phyloP scores from a whole-genome alignment of 2,329 filamentous ascomycete genomes.

The Pestalotiopsis sp. region DNA sequence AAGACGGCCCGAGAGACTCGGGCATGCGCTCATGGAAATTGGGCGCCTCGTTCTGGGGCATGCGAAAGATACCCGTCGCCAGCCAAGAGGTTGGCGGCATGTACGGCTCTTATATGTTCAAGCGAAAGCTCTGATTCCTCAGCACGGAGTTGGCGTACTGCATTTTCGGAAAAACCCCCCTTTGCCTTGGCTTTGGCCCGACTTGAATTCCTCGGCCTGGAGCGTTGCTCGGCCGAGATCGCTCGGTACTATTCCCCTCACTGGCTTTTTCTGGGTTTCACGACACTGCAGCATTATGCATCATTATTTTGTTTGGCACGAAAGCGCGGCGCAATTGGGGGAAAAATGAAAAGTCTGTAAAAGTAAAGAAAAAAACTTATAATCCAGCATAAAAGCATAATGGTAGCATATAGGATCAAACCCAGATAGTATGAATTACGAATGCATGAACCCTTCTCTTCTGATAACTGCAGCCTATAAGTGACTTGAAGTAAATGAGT shows the following conservation, averaged over 20 bases:
- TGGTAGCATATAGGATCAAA: constrained; percentile 1
- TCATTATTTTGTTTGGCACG: background rate
- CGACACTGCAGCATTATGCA: background rate
- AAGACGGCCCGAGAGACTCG: constrained; percentile 49
- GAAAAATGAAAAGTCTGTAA: background rate
- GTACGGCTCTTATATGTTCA: constrained; percentile 75
- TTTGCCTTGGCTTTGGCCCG: background rate
- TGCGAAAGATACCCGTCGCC: constrained; percentile 89
- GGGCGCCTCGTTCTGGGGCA: constrained; percentile 82
- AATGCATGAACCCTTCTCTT: background rate
- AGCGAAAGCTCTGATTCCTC: constrained; percentile 43
- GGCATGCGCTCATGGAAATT: constrained; percentile 74
- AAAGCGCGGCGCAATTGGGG: background rate
- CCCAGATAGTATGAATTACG: constrained; percentile 7
- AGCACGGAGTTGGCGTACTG: background rate
- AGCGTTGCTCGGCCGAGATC: background rate
- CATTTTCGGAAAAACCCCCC: background rate
- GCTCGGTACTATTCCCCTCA: background rate
- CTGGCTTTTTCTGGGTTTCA: background rate
- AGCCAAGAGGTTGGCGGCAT: constrained; percentile 91
- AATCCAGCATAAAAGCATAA: constrained; percentile 2
- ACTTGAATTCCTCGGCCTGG: background rate
- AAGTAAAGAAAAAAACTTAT: background rate
- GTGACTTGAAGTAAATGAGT: background rate
- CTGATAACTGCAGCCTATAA: no score